Evolutionary conservation across 2,329 filamentous ascomycete species (phyloP), one percentile per base, ranked within the genome.

Genomic region (Ampelomyces quisqualis): DNA sequence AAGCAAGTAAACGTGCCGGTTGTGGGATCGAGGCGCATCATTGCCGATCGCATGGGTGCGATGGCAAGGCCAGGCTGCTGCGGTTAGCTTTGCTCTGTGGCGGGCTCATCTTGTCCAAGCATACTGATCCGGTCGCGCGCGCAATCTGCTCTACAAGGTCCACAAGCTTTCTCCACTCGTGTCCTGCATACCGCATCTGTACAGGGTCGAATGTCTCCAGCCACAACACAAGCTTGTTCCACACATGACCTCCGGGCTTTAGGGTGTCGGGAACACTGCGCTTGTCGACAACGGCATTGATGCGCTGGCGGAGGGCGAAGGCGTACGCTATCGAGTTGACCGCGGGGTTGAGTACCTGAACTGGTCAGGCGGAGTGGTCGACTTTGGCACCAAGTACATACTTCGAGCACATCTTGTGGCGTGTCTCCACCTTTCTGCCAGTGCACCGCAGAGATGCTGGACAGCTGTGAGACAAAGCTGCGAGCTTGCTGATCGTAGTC

Each of bases 21-120:
- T 9, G 77, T 76, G 2, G 85, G 82, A 51, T 90, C 85, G 41
- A 90, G 71, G 38, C 78, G 78, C 9, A 82, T 68, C 49, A 90
- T 75, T 3, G 82, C 83, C 56, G 68, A 64, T 38, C 69, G 64
- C 21, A 76, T 65, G 4, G 68, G 63, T 9, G 61, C 57, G 35
- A 75, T 61, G 22, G 65, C 66, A 13, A 65, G 45, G 18, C 53
- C 51, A n/a, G 63, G 59, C 67, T 70, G 33, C 34, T 27, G 23
- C 8, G n/a, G 28, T 50, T 18, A 51, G 45, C 13, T 23, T 15
- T 15, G 7, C 11, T 26, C 7, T 19, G 11, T 5, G 14, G 18
- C 18, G 9, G 24, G 33, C 29, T 7, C 7, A 21, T 30, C 21
- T 9, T 11, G 5, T 14, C 19, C 21, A 21, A 28, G 54, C 68